Percentiles rank a stretch among this genome's conserved stretches.
Conservation (phyloP, 1,284 basidiomycete genomes). For the Coniophora puteana region DNA sequence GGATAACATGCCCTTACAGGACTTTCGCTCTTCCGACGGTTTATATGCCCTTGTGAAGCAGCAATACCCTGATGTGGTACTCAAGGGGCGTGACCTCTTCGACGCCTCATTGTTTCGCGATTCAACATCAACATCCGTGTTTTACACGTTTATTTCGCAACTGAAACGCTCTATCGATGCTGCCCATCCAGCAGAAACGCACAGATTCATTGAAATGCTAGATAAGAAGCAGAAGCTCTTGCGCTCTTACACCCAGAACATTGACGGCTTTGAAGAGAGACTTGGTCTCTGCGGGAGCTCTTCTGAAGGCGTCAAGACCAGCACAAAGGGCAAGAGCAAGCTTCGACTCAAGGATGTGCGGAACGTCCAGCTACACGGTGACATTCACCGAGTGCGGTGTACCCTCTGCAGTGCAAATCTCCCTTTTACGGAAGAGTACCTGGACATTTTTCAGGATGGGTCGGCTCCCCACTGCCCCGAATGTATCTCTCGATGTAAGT, state of each 20-base stretch:
- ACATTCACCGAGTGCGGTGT: constrained; percentile 86
- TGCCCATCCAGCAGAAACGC: constrained; percentile 83
- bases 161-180: constrained; percentile 80
- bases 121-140: constrained; percentile 81
- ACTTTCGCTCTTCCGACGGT: constrained; percentile 87
- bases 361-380: constrained; percentile 90
- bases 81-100: constrained; percentile 89
- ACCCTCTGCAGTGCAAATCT: constrained; percentile 76
- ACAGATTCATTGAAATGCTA: constrained; percentile 83
- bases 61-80: constrained; percentile 76
- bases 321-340: constrained; percentile 60
- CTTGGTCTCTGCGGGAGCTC: constrained; percentile 71
- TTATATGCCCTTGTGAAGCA: constrained; percentile 86
- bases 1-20: constrained; percentile 42
- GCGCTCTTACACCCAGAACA: constrained; percentile 93
- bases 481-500: constrained; percentile 74
- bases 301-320: constrained; percentile 46
- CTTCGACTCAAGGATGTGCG: constrained; percentile 66
- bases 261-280: constrained; percentile 87
- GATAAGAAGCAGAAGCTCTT: constrained; percentile 83
- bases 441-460: constrained; percentile 64
- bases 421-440: constrained; percentile 59
- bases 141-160: constrained; percentile 92
- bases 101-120: constrained; percentile 85
- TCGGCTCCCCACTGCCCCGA: constrained; percentile 80